Conservation (phyloP, 192 early-diverging fungal species). For the Gaertneriomyces semiglobifer region DNA sequence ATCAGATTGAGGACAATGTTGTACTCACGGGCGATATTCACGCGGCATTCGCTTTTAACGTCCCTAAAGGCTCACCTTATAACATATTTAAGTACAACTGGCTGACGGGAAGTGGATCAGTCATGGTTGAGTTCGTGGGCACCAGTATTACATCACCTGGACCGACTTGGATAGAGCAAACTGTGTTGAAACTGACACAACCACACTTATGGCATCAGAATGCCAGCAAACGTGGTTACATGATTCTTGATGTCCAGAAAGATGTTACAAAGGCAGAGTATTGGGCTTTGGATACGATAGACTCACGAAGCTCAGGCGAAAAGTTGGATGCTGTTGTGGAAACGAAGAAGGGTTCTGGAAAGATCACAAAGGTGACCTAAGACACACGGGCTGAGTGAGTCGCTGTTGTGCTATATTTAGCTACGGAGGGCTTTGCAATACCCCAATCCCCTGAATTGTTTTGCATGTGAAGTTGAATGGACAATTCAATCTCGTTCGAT, state of each 20-base stretch:
- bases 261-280: constrained; percentile 34
- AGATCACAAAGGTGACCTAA: constrained; percentile 4
- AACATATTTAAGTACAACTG: constrained; percentile 22
- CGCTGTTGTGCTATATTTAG: too few relatives aligned
- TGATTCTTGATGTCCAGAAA: constrained; percentile 23
- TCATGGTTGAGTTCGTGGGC: constrained; percentile 37
- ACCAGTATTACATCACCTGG: constrained; percentile 30
- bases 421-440: too few relatives aligned
- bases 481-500: too few relatives aligned
- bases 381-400: too few relatives aligned
- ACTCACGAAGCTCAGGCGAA: background rate
- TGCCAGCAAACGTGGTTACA: constrained; percentile 30
- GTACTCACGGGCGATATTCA: constrained; percentile 44
- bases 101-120: constrained; percentile 23
- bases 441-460: too few relatives aligned
- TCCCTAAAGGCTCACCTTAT: constrained; percentile 19
- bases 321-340: constrained; percentile 26
- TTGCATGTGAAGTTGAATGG: too few relatives aligned
- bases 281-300: constrained; percentile 9
- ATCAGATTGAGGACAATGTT: constrained; percentile 33
- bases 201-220: constrained; percentile 25
- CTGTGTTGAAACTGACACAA: constrained; percentile 20
- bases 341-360: constrained; percentile 18
- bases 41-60: constrained; percentile 35
- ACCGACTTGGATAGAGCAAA: constrained; percentile 8